These are phyloP conservation scores for Trichosporon sp. DNA, from an alignment of 1,284 basidiomycete genomes.

Conservation along the genomic window DNA sequence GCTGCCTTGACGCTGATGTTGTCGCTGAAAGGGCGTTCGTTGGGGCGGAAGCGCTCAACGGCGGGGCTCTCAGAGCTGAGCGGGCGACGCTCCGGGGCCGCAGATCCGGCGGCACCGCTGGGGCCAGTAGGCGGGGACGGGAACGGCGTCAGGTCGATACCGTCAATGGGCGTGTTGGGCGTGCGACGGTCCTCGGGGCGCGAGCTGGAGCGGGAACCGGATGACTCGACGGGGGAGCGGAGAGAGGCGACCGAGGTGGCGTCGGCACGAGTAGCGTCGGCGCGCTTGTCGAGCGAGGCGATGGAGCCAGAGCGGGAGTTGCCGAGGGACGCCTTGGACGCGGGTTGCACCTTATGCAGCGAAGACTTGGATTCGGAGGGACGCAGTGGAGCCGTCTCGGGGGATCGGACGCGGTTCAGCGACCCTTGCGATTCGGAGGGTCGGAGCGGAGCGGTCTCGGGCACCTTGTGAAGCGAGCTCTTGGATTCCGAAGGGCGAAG, in stretches of 20 bases:
- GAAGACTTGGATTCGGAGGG: not conserved
- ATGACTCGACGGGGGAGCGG: not conserved
- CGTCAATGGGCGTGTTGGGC: not conserved
- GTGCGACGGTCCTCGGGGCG: not conserved
- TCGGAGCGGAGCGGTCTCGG: not conserved
- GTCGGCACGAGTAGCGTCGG: too few species aligned
- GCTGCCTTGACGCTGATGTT: not conserved
- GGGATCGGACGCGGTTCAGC: too few species aligned
- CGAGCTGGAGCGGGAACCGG: not conserved
- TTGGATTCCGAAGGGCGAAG: not conserved
- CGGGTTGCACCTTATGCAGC: not conserved
- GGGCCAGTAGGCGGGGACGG: not conserved
- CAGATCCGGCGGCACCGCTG: too few species aligned
- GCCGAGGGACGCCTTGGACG: not conserved
- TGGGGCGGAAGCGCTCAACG: not conserved
- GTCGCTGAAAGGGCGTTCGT: not conserved
- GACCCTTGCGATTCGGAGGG: too few species aligned
- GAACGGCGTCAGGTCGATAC: conserved; percentile 1
- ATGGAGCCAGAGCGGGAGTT: not conserved
- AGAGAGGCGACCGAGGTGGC: not conserved
- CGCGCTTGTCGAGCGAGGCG: not conserved
- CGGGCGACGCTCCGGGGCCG: not conserved
- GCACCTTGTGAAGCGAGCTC: not conserved
- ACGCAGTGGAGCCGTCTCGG: not conserved
- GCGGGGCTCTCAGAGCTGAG: not conserved